Percentiles rank a stretch among this genome's conserved stretches.
Evolutionary conservation across 345 rosid genomes (phyloP).

Genomic region (Brassica incana): DNA sequence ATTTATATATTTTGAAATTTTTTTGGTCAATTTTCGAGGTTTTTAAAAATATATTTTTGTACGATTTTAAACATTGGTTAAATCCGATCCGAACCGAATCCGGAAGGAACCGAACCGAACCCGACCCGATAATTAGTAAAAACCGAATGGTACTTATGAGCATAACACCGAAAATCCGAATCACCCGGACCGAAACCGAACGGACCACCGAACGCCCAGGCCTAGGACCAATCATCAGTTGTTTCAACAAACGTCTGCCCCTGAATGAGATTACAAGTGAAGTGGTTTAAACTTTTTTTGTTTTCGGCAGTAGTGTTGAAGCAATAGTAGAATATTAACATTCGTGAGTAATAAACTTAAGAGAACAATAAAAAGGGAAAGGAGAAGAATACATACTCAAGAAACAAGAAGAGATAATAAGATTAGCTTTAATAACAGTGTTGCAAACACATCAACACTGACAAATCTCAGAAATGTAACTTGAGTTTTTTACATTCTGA

Average conservation of each 20-base stretch:
- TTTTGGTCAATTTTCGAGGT: no score
- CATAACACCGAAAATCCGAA: no score
- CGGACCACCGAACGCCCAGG: no score
- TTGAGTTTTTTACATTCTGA: constrained; percentile 7
- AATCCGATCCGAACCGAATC: no score
- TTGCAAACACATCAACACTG: constrained; percentile 17
- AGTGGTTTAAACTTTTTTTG: not conserved
- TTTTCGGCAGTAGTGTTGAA: not conserved
- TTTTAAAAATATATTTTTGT: no score
- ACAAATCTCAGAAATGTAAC: constrained; percentile 16
- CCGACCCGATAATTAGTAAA: no score
- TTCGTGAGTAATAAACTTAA: not conserved
- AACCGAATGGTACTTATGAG: no score
- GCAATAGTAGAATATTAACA: not conserved
- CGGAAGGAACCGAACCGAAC: no score
- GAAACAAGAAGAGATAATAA: not conserved
- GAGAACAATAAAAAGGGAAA: not conserved
- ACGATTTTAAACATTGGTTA: no score
- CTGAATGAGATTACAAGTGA: not conserved
- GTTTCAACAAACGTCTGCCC: not conserved
- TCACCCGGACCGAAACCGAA: no score
- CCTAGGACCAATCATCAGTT: not conserved
- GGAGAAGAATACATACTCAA: not conserved
- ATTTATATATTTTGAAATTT: no score
- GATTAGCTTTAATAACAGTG: constrained; percentile 15